Conservation (phyloP, 139 green algal genomes). For the Chlorella sp. region DNA sequence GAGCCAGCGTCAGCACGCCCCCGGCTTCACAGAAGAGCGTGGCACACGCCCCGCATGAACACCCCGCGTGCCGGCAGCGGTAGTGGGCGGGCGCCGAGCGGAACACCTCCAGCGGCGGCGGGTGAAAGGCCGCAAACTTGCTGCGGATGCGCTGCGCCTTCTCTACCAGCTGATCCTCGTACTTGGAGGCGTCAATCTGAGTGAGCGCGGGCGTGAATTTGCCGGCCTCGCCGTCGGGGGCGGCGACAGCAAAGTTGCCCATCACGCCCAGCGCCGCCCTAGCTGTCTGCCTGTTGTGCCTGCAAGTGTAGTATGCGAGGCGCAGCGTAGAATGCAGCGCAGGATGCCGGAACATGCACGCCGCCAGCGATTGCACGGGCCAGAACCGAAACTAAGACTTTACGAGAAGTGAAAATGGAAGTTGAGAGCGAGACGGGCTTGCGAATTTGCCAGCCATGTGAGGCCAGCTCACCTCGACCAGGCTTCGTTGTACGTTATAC, state of each 20-base stretch:
- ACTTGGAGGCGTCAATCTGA: constrained; percentile 34
- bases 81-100: constrained; percentile 59
- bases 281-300: not conserved
- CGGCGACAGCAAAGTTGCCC: not conserved
- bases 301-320: too few species aligned
- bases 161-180: constrained; percentile 60
- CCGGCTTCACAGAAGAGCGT: too few species aligned
- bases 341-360: too few species aligned
- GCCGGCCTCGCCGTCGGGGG: not conserved
- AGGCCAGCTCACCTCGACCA: too few species aligned
- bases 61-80: constrained; percentile 65
- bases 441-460: too few species aligned
- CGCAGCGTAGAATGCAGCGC: too few species aligned
- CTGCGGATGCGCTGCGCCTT: constrained; percentile 50
- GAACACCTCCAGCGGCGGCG: constrained; percentile 60
- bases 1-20: too few species aligned
- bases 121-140: constrained; percentile 55
- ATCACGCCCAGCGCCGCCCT: not conserved
- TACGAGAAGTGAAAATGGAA: too few species aligned
- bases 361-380: not conserved
- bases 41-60: constrained; percentile 14
- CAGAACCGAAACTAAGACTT: not conserved
- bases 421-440: too few species aligned
- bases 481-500: too few species aligned
- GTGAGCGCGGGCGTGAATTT: constrained; percentile 31